A percentile compares a stretch with the other conserved stretches of the same genome.
Evolutionary conservation across 75 land plant genomes (phyloP).

Genomic region (Ceratopteris richardii): DNA sequence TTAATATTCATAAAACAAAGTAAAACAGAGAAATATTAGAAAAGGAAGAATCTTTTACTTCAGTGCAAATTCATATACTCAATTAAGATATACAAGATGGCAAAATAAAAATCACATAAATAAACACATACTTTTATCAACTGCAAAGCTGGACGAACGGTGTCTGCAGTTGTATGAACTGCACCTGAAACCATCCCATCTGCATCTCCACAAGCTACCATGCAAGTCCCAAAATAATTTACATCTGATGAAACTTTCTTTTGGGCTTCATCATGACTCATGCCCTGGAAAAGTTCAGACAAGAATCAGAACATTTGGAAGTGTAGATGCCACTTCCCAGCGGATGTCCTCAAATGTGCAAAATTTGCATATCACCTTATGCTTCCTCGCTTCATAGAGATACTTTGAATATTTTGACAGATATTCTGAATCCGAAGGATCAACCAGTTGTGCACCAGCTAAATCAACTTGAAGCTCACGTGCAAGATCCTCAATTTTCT

Average conservation of each 20-base stretch:
- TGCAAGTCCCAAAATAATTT: conserved; percentile 34
- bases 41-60: neutral
- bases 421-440: conserved; percentile 14
- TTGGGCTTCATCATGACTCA: conserved; percentile 24
- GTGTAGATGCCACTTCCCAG: too few relatives aligned
- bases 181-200: conserved; percentile 50
- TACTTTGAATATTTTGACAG: conserved; percentile 20
- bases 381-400: conserved; percentile 34
- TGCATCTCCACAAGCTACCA: conserved; percentile 44
- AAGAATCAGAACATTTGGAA: neutral
- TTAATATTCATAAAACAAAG: too few relatives aligned
- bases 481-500: conserved; percentile 29
- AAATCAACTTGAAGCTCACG: conserved; percentile 29
- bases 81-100: neutral
- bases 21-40: too few relatives aligned
- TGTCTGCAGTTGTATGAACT: conserved; percentile 37
- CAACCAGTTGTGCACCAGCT: conserved; percentile 21
- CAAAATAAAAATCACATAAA: neutral
- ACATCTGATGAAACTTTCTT: conserved; percentile 21
- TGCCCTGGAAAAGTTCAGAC: conserved; percentile 20
- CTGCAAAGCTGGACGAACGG: conserved; percentile 44
- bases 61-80: neutral
- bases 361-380: too few relatives aligned
- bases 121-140: conserved; percentile 27
- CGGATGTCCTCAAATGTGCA: too few relatives aligned